phyloP scores from a whole-genome alignment of 305 asterid genomes.

The Caryopteris hybrid region DNA sequence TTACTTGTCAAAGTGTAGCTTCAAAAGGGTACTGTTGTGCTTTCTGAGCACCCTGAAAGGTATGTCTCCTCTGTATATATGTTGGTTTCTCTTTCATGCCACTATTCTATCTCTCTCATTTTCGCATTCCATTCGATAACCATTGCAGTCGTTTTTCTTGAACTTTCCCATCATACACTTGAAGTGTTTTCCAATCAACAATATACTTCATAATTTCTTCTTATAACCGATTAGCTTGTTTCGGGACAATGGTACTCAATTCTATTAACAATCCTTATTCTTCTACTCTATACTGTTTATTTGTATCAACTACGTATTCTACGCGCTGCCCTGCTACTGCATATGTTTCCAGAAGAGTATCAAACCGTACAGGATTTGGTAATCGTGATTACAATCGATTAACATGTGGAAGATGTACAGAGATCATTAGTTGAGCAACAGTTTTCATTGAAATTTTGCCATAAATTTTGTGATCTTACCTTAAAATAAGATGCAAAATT shows the following conservation, averaged over 20 bases:
- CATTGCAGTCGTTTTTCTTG: neutral
- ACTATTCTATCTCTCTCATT: neutral
- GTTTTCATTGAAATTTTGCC: constrained; percentile 26
- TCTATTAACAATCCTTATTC: too few species aligned
- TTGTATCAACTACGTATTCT: too few species aligned
- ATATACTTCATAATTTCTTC: neutral
- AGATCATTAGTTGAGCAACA: constrained; percentile 32
- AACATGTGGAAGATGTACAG: neutral
- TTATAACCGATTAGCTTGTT: too few species aligned
- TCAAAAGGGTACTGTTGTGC: neutral
- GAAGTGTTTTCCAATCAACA: constrained; percentile 19
- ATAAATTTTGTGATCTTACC: neutral
- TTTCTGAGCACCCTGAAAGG: constrained; percentile 29
- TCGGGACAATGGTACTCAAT: too few species aligned
- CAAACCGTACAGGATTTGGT: constrained; percentile 2
- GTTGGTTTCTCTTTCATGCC: neutral
- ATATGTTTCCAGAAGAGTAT: constrained; percentile 20
- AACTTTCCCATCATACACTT: neutral
- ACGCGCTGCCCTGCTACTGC: neutral
- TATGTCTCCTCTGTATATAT: constrained; percentile 26
- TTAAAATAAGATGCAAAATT: neutral
- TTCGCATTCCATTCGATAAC: constrained; percentile 10
- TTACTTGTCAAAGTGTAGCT: constrained; percentile 2
- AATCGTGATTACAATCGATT: neutral
- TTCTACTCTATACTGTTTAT: too few species aligned